A percentile compares a stretch with the other conserved stretches of the same genome.
phyloP scores from a whole-genome alignment of 2,329 filamentous ascomycete genomes.

The Xylaria polymorpha region DNA sequence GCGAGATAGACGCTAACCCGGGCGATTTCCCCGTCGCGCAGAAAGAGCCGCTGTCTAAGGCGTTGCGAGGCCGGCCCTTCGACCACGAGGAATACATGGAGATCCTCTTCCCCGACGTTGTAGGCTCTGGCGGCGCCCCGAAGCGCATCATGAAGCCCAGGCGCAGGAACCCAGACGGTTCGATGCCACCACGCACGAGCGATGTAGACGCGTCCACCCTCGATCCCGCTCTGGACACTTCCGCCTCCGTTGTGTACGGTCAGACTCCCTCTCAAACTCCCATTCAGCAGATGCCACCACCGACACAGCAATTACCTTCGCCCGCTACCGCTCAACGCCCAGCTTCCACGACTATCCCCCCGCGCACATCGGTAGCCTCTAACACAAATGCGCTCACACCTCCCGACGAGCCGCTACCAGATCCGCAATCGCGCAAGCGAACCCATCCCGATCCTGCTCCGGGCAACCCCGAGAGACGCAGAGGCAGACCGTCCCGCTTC shows the following conservation, averaged over 20 bases:
- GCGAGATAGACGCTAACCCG: not conserved
- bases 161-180: conserved; percentile 60
- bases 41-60: conserved; percentile 69
- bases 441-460: conserved; percentile 42
- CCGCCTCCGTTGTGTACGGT: conserved; percentile 33
- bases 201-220: conserved; percentile 60
- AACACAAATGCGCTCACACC: conserved; percentile 63
- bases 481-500: conserved; percentile 52
- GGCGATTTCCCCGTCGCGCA: conserved; percentile 43
- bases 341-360: conserved; percentile 53
- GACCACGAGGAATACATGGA: conserved; percentile 72
- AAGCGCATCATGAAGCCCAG: conserved; percentile 69
- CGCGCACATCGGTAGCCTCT: conserved; percentile 55
- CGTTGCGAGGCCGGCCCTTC: conserved; percentile 67
- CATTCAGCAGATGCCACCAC: conserved; percentile 38
- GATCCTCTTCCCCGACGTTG: conserved; percentile 69
- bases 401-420: conserved; percentile 61
- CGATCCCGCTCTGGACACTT: conserved; percentile 44
- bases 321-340: conserved; percentile 48
- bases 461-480: conserved; percentile 45
- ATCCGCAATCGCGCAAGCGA: conserved; percentile 55
- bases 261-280: conserved; percentile 42
- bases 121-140: conserved; percentile 69
- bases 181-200: conserved; percentile 58
- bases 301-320: conserved; percentile 40